Evolutionary conservation across 257 asterid genomes (phyloP).

Genomic region (Salvia splendens): DNA sequence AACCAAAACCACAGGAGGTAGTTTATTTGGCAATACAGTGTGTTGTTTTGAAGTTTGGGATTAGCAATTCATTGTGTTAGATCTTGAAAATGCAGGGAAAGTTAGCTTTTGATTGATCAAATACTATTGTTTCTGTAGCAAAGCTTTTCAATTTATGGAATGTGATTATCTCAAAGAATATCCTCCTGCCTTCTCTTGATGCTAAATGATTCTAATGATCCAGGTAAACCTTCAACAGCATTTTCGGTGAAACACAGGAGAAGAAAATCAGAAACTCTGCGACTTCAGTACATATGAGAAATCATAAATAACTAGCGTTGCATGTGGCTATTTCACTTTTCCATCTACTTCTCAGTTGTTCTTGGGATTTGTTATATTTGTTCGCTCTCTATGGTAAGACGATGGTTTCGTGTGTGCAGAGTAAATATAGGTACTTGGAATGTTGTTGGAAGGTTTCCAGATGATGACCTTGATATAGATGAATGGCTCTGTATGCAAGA

Average conservation of each 20-base stretch:
- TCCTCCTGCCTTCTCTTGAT: conserved; percentile 19
- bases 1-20: conserved; percentile 43
- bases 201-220: conserved; percentile 19
- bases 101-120: not conserved
- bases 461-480: conserved; percentile 71
- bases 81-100: not conserved
- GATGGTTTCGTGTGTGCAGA: conserved; percentile 43
- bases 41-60: too few relatives aligned
- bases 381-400: not conserved
- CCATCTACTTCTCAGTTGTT: not conserved
- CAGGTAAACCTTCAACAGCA: conserved; percentile 50
- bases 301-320: conserved; percentile 13
- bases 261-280: conserved; percentile 89
- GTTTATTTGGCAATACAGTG: too few relatives aligned
- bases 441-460: conserved; percentile 80
- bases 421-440: conserved; percentile 89
- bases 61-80: not conserved
- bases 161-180: not conserved
- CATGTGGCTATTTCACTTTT: not conserved
- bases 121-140: not conserved
- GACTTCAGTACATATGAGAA: conserved; percentile 66
- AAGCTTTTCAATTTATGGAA: not conserved
- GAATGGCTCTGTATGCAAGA: conserved; percentile 88
- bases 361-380: not conserved
- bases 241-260: conserved; percentile 61